Percentiles rank a stretch among this genome's conserved stretches.
phyloP scores from a whole-genome alignment of 306 rosid genomes.

The Pterocarpus macrocarpus region DNA sequence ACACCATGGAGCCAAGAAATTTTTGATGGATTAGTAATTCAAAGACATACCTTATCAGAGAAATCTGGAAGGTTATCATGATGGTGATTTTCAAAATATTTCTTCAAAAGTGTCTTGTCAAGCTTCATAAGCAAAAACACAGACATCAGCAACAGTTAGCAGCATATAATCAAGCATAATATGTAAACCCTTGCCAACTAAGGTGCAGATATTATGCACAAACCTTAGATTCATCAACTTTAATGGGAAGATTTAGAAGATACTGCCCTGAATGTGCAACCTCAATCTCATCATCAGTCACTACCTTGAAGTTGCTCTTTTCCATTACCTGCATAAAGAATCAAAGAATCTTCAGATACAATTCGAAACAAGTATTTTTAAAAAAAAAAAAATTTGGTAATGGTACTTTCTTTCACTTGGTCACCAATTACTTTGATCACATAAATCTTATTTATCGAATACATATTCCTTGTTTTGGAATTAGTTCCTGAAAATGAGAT shows the following conservation, averaged over 20 bases:
- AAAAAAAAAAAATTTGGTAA: background rate
- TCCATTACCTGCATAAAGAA: slow-evolving; percentile 77
- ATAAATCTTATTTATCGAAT: slow-evolving; percentile 13
- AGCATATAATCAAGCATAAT: slow-evolving; percentile 46
- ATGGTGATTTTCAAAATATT: slow-evolving; percentile 74
- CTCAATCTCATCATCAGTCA: slow-evolving; percentile 79
- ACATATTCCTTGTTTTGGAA: slow-evolving; percentile 27
- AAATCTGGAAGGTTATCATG: slow-evolving; percentile 77
- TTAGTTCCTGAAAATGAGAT: background rate
- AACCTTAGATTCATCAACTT: slow-evolving; percentile 93
- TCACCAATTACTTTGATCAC: background rate
- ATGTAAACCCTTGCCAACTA: background rate
- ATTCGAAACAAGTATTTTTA: slow-evolving; percentile 6
- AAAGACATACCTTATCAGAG: slow-evolving; percentile 77
- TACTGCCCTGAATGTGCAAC: slow-evolving; percentile 91
- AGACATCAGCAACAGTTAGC: slow-evolving; percentile 43
- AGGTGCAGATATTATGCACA: slow-evolving; percentile 37
- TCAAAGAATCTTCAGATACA: slow-evolving; percentile 31
- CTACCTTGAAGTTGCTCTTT: slow-evolving; percentile 91
- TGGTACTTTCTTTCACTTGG: slow-evolving; percentile 12
- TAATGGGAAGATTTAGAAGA: slow-evolving; percentile 95
- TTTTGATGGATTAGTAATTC: slow-evolving; percentile 19
- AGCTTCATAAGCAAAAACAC: slow-evolving; percentile 67
- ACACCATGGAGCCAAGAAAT: slow-evolving; percentile 28
- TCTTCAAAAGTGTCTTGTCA: slow-evolving; percentile 82